Base-by-base conservation (phyloP, 2,329 filamentous ascomycete species). In the Hymenotorrendiella dingleyae region DNA sequence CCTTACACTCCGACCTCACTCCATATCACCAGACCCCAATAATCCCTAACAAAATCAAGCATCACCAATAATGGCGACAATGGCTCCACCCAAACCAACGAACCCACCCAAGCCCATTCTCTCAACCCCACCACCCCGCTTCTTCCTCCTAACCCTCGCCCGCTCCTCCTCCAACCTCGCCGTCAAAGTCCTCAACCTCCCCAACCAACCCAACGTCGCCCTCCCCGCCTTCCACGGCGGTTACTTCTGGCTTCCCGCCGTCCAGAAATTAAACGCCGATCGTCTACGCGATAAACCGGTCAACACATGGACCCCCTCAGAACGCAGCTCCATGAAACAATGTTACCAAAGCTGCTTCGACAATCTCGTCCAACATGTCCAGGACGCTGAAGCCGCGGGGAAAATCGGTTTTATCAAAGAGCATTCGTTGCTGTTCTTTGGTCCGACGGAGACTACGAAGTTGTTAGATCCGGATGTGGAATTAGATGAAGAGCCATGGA, bases 331-430 rank as follows among this genome's bases (percentile, higher is more conserved):
- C 11, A 49, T 60, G 22, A 49, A 46, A 19, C 33, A 46, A 3
- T 27, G 16, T 22, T 61, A 55, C 41, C 61, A 65, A 43, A 22
- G 30, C 6, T 56, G 55, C 20, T 49, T 61, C 28, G 44, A 61
- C 20, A 40, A 43, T 1, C 42, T 66, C 6, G 52, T 62, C 27
- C 44, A 53, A n/a, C 53, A 50, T 27, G 43, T 55, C 3, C 24
- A 37, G 2, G 30, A 43, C 2, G 61, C 62, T 2, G 40, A 54
- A 30, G 38, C 46, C 1, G 40, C 54, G 17, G 52, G 53, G 20
- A 62, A 63, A 32, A 49, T 50, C 19, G 51, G 60, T 4, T 62
- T 65, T 38, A 48, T 60, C 23, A 66, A 66, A 42, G 64, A 67
- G 37, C 64, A 66, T 32, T 49, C 57, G n/a, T 52, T 50, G 35